Percentiles rank a stretch among this genome's conserved stretches.
These are phyloP conservation scores for Penicillium sp. DNA, from an alignment of 2,329 filamentous ascomycete genomes.

Conservation along the genomic window DNA sequence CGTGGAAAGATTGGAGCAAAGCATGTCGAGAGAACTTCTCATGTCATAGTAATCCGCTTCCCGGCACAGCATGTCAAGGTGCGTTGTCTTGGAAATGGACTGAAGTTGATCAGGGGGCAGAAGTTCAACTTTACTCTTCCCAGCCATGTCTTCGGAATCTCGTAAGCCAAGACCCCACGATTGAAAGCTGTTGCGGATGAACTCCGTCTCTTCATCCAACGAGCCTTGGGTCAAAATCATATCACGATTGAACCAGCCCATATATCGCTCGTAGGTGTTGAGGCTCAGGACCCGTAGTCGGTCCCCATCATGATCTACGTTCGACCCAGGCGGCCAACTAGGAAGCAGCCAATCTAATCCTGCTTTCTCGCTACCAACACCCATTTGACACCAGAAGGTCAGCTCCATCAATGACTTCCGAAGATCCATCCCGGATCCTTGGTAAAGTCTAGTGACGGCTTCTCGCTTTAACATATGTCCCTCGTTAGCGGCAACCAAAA, in stretches of 20 bases:
- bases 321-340: slow-evolving; percentile 69
- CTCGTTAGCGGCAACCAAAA: slow-evolving; percentile 81
- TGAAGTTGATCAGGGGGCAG: slow-evolving; percentile 1
- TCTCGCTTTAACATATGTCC: slow-evolving; percentile 73
- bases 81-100: slow-evolving; percentile 19
- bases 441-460: slow-evolving; percentile 68
- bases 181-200: slow-evolving; percentile 63
- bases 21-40: slow-evolving; percentile 38
- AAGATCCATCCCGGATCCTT: slow-evolving; percentile 67
- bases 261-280: slow-evolving; percentile 71
- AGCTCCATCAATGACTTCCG: slow-evolving; percentile 79
- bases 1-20: slow-evolving; percentile 28
- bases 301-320: slow-evolving; percentile 65
- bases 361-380: slow-evolving; percentile 80
- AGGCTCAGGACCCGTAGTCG: slow-evolving; percentile 76
- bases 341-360: slow-evolving; percentile 88
- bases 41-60: slow-evolving; percentile 34
- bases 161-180: slow-evolving; percentile 66
- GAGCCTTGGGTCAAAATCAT: slow-evolving; percentile 40
- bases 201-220: slow-evolving; percentile 58
- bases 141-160: slow-evolving; percentile 51
- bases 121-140: slow-evolving; percentile 40
- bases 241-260: slow-evolving; percentile 73
- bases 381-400: slow-evolving; percentile 96
- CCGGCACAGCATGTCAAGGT: slow-evolving; percentile 29